Conservation (phyloP, 352 stramenopile genomes). For the Phytophthora sojae region DNA sequence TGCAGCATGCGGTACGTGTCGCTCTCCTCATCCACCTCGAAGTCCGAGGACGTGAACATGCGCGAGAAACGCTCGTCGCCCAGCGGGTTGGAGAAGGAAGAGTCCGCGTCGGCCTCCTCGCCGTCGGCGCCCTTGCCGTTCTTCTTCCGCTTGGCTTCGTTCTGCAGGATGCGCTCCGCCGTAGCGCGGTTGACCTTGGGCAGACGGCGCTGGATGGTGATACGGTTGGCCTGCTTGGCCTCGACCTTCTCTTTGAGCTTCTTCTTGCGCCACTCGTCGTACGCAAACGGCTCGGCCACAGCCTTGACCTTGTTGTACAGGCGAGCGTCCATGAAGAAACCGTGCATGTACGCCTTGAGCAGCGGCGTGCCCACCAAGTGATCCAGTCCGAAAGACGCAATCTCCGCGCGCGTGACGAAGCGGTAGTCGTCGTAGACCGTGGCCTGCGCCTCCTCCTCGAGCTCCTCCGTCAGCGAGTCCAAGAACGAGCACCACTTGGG, state of each 20-base stretch:
- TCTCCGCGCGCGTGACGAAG: constrained; percentile 96
- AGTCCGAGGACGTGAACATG: constrained; percentile 98
- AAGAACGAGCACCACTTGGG: constrained; percentile 99
- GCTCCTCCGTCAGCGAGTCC: constrained; percentile 98
- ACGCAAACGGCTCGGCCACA: constrained; percentile 97
- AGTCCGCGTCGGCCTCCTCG: constrained; percentile 31
- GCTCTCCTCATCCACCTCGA: constrained; percentile 97
- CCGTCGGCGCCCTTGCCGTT: constrained; percentile 41
- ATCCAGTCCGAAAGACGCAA: constrained; percentile 96
- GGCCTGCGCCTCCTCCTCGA: constrained; percentile 96
- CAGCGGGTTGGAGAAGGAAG: constrained; percentile 80
- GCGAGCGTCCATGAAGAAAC: constrained; percentile 99
- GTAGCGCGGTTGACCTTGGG: constrained; percentile 92
- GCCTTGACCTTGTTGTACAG: constrained; percentile 97
- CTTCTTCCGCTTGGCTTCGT: constrained; percentile 79
- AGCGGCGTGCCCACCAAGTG: constrained; percentile 98
- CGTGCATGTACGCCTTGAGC: constrained; percentile 99
- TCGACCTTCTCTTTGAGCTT: constrained; percentile 95
- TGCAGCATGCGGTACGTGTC: constrained; percentile 97
- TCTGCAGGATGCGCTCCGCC: constrained; percentile 84
- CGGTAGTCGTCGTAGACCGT: constrained; percentile 99
- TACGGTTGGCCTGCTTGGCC: constrained; percentile 90
- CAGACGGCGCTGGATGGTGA: constrained; percentile 88
- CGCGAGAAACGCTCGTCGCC: constrained; percentile 97
- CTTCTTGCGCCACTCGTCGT: constrained; percentile 98